Evolutionary conservation across 306 rosid species (phyloP).

Genomic region (Cucumis cinereus): DNA sequence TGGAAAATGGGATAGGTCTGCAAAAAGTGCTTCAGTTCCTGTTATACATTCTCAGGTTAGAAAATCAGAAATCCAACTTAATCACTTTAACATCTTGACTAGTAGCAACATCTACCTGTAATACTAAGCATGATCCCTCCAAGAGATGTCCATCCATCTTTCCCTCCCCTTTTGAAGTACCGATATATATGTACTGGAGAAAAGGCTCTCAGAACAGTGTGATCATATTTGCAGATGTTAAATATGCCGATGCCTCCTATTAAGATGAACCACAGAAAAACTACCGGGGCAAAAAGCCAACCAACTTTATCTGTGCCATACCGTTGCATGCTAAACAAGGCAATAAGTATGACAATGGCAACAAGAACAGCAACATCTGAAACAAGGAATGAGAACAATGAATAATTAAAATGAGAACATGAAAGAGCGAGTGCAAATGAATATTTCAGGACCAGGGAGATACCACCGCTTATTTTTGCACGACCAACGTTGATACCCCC

Average conservation of each 20-base stretch:
- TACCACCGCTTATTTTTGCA: slow-evolving; percentile 51
- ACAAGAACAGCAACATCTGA: slow-evolving; percentile 69
- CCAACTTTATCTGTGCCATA: slow-evolving; percentile 91
- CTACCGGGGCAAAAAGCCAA: slow-evolving; percentile 99
- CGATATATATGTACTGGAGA: slow-evolving; percentile 68
- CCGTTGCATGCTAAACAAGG: slow-evolving; percentile 85
- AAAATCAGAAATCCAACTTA: not conserved
- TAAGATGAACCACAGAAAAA: slow-evolving; percentile 81
- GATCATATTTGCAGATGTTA: slow-evolving; percentile 72
- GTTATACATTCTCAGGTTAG: slow-evolving; percentile 19
- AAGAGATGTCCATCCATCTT: slow-evolving; percentile 75
- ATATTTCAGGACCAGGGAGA: slow-evolving; percentile 5
- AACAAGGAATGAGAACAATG: slow-evolving; percentile 6
- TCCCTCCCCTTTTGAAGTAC: slow-evolving; percentile 64
- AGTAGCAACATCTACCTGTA: slow-evolving; percentile 44
- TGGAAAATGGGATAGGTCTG: slow-evolving; percentile 93
- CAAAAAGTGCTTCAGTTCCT: slow-evolving; percentile 99
- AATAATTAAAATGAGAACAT: not conserved
- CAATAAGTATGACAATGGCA: slow-evolving; percentile 64
- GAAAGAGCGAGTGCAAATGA: slow-evolving; percentile 1
- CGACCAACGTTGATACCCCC: slow-evolving; percentile 85
- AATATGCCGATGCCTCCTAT: slow-evolving; percentile 88
- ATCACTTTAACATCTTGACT: not conserved
- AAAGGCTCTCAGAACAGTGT: slow-evolving; percentile 63
- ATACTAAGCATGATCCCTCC: slow-evolving; percentile 96